A percentile compares a stretch with the other conserved stretches of the same genome.
These are phyloP conservation scores for Auricularia sp. DNA, from an alignment of 768 basidiomycete genomes.

Conservation along the genomic window DNA sequence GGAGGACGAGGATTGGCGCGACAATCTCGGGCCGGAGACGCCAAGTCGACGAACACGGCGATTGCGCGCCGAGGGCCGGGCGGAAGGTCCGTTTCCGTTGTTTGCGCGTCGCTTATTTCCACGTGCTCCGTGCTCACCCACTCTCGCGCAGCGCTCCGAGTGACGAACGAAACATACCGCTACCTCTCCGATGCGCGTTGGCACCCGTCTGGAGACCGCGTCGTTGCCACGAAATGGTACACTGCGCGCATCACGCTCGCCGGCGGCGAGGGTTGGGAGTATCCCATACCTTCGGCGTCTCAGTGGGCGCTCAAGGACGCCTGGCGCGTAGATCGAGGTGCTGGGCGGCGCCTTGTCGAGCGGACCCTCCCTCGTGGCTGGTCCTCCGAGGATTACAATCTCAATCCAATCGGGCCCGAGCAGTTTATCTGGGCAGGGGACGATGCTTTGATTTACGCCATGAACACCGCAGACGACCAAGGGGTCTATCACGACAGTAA, in stretches of 20 bases:
- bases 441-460: slow-evolving; percentile 53
- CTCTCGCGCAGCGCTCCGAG: slow-evolving; percentile 25
- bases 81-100: slow-evolving; percentile 32
- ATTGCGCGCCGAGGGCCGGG: slow-evolving; percentile 48
- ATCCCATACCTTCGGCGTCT: slow-evolving; percentile 31
- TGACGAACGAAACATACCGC: slow-evolving; percentile 69
- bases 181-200: slow-evolving; percentile 63
- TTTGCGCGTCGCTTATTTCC: slow-evolving; percentile 1
- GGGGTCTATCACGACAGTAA: slow-evolving; percentile 51
- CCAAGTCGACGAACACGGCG: slow-evolving; percentile 34
- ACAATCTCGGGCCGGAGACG: slow-evolving; percentile 28
- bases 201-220: slow-evolving; percentile 51
- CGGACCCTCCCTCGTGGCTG: slow-evolving; percentile 51
- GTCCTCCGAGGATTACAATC: slow-evolving; percentile 45
- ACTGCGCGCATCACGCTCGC: slow-evolving; percentile 53
- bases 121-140: not conserved
- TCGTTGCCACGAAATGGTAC: slow-evolving; percentile 78
- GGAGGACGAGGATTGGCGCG: not conserved
- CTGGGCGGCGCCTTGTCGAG: slow-evolving; percentile 45
- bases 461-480: slow-evolving; percentile 44
- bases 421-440: slow-evolving; percentile 53
- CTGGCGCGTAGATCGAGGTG: slow-evolving; percentile 24
- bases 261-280: slow-evolving; percentile 69
- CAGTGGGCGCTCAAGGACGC: slow-evolving; percentile 5
- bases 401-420: slow-evolving; percentile 67